Evolutionary conservation across 345 rosid genomes (phyloP).

Genomic region (Triadica sebifera): DNA sequence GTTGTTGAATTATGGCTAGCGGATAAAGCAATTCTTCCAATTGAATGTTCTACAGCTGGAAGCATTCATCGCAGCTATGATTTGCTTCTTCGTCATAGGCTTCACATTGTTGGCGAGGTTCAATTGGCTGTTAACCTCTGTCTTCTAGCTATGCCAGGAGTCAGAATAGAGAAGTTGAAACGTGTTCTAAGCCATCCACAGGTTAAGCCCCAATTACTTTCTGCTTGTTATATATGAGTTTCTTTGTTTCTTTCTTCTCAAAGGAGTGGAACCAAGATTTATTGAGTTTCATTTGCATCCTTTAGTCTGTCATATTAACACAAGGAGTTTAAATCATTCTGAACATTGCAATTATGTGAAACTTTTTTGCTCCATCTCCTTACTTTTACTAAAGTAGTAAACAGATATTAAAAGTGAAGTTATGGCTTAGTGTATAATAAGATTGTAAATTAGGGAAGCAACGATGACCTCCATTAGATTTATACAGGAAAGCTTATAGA

Average conservation of each 20-base stretch:
- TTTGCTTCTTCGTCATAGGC: conserved; percentile 59
- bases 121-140: conserved; percentile 47
- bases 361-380: neutral
- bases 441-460: neutral
- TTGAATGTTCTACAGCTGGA: conserved; percentile 55
- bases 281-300: neutral
- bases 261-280: neutral
- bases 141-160: conserved; percentile 53
- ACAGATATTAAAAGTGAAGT: neutral
- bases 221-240: neutral
- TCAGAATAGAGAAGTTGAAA: conserved; percentile 44
- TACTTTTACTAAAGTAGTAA: neutral
- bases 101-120: conserved; percentile 60
- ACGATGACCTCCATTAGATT: neutral
- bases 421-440: neutral
- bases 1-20: conserved; percentile 60
- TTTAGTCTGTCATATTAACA: neutral
- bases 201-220: conserved; percentile 26
- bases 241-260: neutral
- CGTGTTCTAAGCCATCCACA: conserved; percentile 62
- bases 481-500: neutral
- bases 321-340: neutral
- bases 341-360: neutral
- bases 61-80: conserved; percentile 65
- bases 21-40: conserved; percentile 61